Conservation (phyloP, 345 rosid genomes). For the Eucalyptus leucophloia region DNA sequence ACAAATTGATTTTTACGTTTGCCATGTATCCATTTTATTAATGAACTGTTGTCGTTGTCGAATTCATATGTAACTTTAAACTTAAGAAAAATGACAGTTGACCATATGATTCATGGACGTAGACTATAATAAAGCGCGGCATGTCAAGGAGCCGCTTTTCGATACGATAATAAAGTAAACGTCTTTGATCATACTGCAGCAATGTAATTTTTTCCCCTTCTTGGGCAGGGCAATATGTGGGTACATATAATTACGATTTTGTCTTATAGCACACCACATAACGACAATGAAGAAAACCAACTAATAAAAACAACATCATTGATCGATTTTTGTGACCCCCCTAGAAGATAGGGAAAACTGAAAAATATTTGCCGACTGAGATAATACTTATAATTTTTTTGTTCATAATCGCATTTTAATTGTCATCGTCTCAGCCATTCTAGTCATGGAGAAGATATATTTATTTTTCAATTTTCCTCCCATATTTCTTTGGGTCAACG, state of each 20-base stretch:
- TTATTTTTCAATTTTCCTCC: neutral
- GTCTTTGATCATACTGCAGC: neutral
- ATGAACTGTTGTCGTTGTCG: accelerated
- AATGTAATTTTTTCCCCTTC: neutral
- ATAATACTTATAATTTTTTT: neutral
- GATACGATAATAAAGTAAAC: too few species aligned
- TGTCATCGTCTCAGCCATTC: neutral
- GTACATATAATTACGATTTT: neutral
- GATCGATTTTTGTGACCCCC: neutral
- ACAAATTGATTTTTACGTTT: neutral
- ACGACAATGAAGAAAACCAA: neutral
- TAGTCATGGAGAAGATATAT: neutral
- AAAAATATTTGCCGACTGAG: neutral
- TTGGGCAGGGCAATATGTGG: neutral
- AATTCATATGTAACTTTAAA: neutral
- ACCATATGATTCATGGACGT: neutral
- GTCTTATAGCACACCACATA: neutral
- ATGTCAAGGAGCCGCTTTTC: neutral
- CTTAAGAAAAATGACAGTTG: neutral
- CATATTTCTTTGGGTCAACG: neutral
- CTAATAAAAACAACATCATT: neutral
- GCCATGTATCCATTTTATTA: neutral
- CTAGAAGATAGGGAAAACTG: neutral
- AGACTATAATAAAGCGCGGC: neutral
- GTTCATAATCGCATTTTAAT: neutral